Evolutionary conservation across 2,329 filamentous ascomycete species (phyloP).

Genomic region (Nothopassalora personata): DNA sequence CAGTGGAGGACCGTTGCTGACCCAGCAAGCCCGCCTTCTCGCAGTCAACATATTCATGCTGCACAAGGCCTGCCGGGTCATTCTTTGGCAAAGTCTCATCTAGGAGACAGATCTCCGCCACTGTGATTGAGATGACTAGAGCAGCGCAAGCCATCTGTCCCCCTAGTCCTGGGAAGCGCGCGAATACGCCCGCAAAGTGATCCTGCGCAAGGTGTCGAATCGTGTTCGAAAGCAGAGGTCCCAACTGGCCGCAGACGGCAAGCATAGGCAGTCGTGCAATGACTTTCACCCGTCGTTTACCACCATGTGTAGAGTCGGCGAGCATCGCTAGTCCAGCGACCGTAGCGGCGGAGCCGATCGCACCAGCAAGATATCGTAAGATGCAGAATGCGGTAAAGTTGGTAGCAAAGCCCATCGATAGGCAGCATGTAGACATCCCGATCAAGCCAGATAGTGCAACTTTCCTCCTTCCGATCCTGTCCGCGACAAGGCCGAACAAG

Average conservation of each 20-base stretch:
- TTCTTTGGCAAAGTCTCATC: constrained; percentile 28
- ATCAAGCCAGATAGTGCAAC: constrained; percentile 42
- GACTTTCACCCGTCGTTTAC: constrained; percentile 33
- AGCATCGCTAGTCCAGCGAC: constrained; percentile 45
- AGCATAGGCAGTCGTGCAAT: constrained; percentile 43
- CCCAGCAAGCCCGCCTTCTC: constrained; percentile 46
- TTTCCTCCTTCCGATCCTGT: constrained; percentile 40
- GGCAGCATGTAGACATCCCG: constrained; percentile 42
- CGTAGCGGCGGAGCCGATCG: constrained; percentile 42
- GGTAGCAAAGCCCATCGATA: constrained; percentile 45
- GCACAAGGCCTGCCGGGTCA: neutral
- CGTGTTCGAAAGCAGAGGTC: constrained; percentile 41
- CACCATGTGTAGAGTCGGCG: constrained; percentile 33
- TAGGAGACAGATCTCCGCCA: constrained; percentile 37
- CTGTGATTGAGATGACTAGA: constrained; percentile 38
- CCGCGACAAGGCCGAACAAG: constrained; percentile 42
- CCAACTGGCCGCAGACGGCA: constrained; percentile 42
- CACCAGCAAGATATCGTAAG: constrained; percentile 41
- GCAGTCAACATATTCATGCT: constrained; percentile 31
- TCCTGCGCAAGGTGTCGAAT: constrained; percentile 40
- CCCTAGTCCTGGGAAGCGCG: constrained; percentile 38
- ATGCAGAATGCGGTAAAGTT: constrained; percentile 38
- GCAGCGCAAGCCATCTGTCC: constrained; percentile 42
- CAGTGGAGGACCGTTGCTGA: constrained; percentile 20
- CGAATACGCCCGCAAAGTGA: constrained; percentile 36